Base-by-base conservation (phyloP, 2,329 filamentous ascomycete species). In the Curvularia sp. region DNA sequence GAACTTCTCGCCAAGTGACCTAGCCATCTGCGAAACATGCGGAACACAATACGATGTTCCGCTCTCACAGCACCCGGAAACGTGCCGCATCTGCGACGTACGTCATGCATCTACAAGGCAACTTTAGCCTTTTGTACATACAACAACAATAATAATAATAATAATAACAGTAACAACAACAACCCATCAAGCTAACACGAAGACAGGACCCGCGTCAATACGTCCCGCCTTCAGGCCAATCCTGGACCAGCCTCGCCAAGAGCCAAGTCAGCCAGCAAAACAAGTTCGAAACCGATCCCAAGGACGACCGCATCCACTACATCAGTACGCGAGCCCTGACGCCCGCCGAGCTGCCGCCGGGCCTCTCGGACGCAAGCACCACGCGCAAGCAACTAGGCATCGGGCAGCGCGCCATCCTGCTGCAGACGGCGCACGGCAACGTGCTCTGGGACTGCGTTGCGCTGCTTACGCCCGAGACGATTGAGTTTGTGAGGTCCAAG, bases 371-470 rank as follows among this genome's bases (percentile, higher is more conserved):
- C 0, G 74, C 78, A 1, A 68, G 61, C 2, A 65, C 67, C 5
- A 69, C 67, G 3, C 62, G 68, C 38, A 73, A 28, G 81, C 68
- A 88, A 73, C 78, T 93, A 59, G 91, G 81, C 53, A 95, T 95
- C 62, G 91, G 91, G 1, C 88, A 95, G 76, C 84, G 91, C 30
- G 87, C 87, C 19, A 83, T 93, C 46, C 79, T 96, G 2, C 79
- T 94, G 12, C 80, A 83, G 49, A 91, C 89, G 0, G 80, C 84
- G 0, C 57, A 75, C 0, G 90, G 91, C 0, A 93, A 93, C 72
- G 76, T 95, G 1, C 83, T 95, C 1, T 96, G 91, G 91, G 92
- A 95, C 75, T 87, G 89, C 61, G 80, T 95, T 55, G 84, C 90
- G 0, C 86, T 87, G 63, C 78, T 95, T 3, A 89, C 93, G 71